Evolutionary conservation across 305 asterid genomes (phyloP).

Genomic region (Solanum hybrid): DNA sequence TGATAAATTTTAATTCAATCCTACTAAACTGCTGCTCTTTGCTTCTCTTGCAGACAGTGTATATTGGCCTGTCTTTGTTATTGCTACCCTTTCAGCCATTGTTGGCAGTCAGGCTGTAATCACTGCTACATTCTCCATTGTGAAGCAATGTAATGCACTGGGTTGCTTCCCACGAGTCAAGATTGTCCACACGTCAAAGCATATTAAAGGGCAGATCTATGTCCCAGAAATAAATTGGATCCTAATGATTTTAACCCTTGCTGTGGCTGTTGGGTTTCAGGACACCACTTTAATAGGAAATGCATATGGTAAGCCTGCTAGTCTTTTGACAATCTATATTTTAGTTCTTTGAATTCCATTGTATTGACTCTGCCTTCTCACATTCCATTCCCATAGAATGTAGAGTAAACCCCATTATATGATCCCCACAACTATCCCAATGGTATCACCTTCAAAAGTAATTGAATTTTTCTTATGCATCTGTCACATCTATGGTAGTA

Average conservation of each 20-base stretch:
- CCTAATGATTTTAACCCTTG: slow-evolving; percentile 76
- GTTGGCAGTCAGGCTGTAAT: slow-evolving; percentile 69
- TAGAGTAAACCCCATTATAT: background rate
- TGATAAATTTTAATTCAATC: background rate
- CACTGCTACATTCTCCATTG: slow-evolving; percentile 62
- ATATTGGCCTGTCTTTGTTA: slow-evolving; percentile 58
- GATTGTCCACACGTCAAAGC: slow-evolving; percentile 77
- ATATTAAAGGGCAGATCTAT: slow-evolving; percentile 67
- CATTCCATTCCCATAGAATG: background rate
- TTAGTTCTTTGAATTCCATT: background rate
- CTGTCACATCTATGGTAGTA: background rate
- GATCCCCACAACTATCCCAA: background rate
- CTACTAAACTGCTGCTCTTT: background rate
- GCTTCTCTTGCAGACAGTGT: slow-evolving; percentile 41
- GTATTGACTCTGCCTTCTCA: background rate
- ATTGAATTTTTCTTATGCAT: background rate
- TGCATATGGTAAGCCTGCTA: slow-evolving; percentile 71
- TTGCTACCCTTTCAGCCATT: slow-evolving; percentile 56
- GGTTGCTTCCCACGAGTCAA: slow-evolving; percentile 75
- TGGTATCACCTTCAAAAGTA: background rate
- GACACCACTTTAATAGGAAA: slow-evolving; percentile 55
- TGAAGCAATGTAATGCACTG: slow-evolving; percentile 58
- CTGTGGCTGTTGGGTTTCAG: slow-evolving; percentile 58
- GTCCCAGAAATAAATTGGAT: slow-evolving; percentile 81
- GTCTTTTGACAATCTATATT: background rate